Evolutionary conservation across 2,329 filamentous ascomycete genomes (phyloP).

Genomic region (Aureobasidium pullulans): DNA sequence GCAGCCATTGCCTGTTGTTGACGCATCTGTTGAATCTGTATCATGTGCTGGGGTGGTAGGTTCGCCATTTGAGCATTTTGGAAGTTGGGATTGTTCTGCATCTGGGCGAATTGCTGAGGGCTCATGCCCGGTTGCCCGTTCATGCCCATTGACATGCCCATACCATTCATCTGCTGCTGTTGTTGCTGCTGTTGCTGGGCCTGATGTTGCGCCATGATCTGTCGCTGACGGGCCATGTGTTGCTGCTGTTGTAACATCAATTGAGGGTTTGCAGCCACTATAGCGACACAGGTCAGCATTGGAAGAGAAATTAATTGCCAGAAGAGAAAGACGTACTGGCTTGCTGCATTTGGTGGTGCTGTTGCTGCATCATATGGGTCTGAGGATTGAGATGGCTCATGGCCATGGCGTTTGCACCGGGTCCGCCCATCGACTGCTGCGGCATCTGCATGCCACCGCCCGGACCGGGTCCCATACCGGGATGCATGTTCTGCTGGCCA

Average conservation of each 20-base stretch:
- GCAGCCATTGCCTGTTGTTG: conserved; percentile 27
- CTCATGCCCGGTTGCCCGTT: conserved; percentile 46
- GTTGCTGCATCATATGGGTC: conserved; percentile 47
- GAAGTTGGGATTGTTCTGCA: conserved; percentile 30
- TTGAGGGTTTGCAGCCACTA: conserved; percentile 31
- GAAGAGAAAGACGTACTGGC: conserved; percentile 22
- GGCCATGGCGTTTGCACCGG: conserved; percentile 56
- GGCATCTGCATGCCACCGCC: conserved; percentile 28
- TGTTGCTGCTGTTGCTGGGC: conserved; percentile 32
- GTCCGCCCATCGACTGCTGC: conserved; percentile 38
- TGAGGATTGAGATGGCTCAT: conserved; percentile 64
- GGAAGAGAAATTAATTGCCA: background rate
- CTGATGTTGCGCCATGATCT: conserved; percentile 37
- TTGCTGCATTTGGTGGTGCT: conserved; percentile 25
- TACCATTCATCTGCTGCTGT: conserved; percentile 29
- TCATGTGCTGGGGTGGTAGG: conserved; percentile 17
- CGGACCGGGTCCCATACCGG: conserved; percentile 25
- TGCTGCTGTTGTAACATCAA: conserved; percentile 32
- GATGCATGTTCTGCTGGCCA: conserved; percentile 47
- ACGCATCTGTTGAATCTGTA: conserved; percentile 26
- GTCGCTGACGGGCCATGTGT: conserved; percentile 3
- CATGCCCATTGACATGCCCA: conserved; percentile 45
- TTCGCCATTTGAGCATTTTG: conserved; percentile 8
- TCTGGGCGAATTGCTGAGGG: conserved; percentile 45
- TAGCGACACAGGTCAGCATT: conserved; percentile 30